These are phyloP conservation scores for Metarhizium sp. DNA, from an alignment of 2,329 filamentous ascomycete species.

Conservation along the genomic window DNA sequence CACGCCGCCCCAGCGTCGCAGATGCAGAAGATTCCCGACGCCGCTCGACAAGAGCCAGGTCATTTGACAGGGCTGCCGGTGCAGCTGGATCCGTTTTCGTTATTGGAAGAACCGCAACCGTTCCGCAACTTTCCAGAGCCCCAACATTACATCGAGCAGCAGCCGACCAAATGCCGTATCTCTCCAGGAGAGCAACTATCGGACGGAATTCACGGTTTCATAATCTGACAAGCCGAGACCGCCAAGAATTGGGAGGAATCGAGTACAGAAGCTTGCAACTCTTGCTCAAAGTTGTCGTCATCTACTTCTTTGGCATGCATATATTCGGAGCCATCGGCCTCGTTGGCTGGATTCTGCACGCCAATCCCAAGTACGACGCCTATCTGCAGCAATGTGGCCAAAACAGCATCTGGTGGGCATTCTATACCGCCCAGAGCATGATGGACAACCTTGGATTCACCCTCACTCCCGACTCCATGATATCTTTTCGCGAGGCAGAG, in stretches of 20 bases:
- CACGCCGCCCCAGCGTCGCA: not conserved
- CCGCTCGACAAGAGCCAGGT: not conserved
- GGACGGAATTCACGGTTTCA: not conserved
- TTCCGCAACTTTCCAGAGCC: not conserved
- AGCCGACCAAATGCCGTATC: not conserved
- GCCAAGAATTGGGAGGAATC: conserved; percentile 38
- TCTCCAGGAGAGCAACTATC: not conserved
- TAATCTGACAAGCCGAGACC: conserved; percentile 10
- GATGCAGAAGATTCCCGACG: not conserved
- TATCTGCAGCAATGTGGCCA: conserved; percentile 29
- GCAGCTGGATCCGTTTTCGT: not conserved
- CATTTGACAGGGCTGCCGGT: not conserved
- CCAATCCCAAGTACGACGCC: conserved; percentile 29
- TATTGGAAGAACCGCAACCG: not conserved
- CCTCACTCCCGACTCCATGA: conserved; percentile 45
- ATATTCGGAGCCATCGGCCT: conserved; percentile 38
- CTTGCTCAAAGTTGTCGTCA: conserved; percentile 35
- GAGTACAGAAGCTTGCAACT: conserved; percentile 41
- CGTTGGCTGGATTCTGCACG: conserved; percentile 35
- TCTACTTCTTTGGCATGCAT: conserved; percentile 35
- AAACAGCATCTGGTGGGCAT: conserved; percentile 38
- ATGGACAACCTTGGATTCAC: conserved; percentile 44
- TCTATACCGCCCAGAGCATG: conserved; percentile 42
- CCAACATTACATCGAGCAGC: not conserved
- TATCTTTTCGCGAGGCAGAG: conserved; percentile 34